Base-by-base conservation (phyloP, 2,329 filamentous ascomycete species). In the Lomentospora prolificans region DNA sequence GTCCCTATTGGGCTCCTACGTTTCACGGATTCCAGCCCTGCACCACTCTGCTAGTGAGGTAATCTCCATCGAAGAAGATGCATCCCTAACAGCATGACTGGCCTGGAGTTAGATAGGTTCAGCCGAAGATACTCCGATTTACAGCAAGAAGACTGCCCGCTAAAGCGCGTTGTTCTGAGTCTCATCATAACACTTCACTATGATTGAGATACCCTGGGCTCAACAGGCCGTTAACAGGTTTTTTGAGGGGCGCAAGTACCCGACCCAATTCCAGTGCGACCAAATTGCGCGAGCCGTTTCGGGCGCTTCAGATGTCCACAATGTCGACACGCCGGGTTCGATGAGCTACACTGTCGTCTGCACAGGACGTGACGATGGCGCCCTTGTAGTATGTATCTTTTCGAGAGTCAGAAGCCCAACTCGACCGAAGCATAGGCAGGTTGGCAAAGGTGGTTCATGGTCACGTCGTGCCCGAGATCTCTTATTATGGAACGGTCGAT, bases 311-410 rank as follows among this genome's bases (percentile, higher is more conserved):
- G 55, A 14, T 3, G 56, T 64, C 3, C 56, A 56, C 48, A 59
- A 57, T 2, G 62, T 66, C 0, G 62, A 65, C 28, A 64, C 56
- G 54, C 65, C 60, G 44, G 64, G 64, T 27, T 65, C 61, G 14
- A 60, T 63, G 59, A 66, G 64, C 60, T 65, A 65, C 58, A 66
- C 64, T 5, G 62, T 66, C 50, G 27, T 66, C 41, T 64, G 61
- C 54, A 60, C 31, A 50, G 39, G 60, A 39, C 39, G 61, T 24
- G 52, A n/a, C 55, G 46, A 56, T 46, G 44, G 58, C 50, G 56
- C 51, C 24, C 44, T 39, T 51, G 59, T 33, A 28, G 25, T 14
- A 12, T 25, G 51, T 53, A 39, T 53, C 51, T 24, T 39, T 53
- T 31, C 28, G 51, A 24, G 51, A 53, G 30, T 6, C n/a, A 12